phyloP scores from a whole-genome alignment of 129 eudicot genomes.

The Cynara cardunculus region DNA sequence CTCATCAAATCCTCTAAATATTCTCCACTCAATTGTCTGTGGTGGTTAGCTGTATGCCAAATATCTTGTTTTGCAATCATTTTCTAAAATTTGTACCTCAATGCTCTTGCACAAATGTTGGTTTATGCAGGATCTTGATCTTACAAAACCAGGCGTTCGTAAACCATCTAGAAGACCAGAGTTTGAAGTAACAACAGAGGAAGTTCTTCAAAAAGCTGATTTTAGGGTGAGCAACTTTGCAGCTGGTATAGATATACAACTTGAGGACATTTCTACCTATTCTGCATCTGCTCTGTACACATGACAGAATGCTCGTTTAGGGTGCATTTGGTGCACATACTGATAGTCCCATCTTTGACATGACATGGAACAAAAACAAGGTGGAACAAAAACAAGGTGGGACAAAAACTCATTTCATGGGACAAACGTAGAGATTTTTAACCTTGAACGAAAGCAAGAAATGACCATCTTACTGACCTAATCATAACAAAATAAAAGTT shows the following conservation, averaged over 20 bases:
- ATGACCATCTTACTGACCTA: too few species aligned
- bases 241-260: background rate
- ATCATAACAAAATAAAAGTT: too few species aligned
- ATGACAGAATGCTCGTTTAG: too few species aligned
- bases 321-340: too few species aligned
- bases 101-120: background rate
- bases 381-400: too few species aligned
- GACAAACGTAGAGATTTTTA: too few species aligned
- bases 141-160: slow-evolving; percentile 65
- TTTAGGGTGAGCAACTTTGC: slow-evolving; percentile 63
- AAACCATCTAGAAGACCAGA: slow-evolving; percentile 45
- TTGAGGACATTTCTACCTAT: background rate
- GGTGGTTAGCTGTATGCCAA: background rate
- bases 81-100: background rate
- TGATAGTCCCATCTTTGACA: too few species aligned
- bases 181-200: slow-evolving; percentile 71
- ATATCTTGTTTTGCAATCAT: background rate
- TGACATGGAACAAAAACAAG: too few species aligned
- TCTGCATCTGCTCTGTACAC: background rate
- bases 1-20: too few species aligned
- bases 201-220: slow-evolving; percentile 79
- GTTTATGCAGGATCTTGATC: slow-evolving; percentile 75
- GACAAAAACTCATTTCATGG: too few species aligned
- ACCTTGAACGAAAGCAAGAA: too few species aligned
- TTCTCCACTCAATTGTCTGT: background rate